phyloP scores from a whole-genome alignment of 208 protist genomes.

The Leishmania guyanensis region DNA sequence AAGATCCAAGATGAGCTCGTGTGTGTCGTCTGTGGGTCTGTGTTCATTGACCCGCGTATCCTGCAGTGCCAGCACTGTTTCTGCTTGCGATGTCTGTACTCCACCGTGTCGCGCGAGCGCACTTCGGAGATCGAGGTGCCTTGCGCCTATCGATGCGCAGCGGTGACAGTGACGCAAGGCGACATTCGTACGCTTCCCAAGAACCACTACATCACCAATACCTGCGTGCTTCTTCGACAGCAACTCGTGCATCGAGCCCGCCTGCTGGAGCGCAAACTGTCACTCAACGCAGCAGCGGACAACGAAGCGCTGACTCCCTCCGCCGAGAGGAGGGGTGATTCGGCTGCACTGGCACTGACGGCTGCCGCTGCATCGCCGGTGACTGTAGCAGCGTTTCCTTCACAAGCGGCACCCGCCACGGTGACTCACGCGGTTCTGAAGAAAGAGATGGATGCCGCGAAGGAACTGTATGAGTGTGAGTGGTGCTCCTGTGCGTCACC shows the following conservation, averaged over 20 bases:
- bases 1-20: slow-evolving; percentile 41
- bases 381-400: background rate
- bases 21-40: slow-evolving; percentile 50
- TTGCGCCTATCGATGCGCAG: slow-evolving; percentile 52
- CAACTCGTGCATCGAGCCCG: slow-evolving; percentile 9
- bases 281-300: background rate
- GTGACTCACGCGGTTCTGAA: background rate
- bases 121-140: slow-evolving; percentile 29
- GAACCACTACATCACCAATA: slow-evolving; percentile 50
- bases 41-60: slow-evolving; percentile 64
- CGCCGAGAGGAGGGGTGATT: background rate
- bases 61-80: slow-evolving; percentile 77
- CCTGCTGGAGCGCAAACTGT: slow-evolving; percentile 18
- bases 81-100: slow-evolving; percentile 70
- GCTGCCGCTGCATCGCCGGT: background rate
- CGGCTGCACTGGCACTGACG: background rate
- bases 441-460: slow-evolving; percentile 17
- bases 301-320: background rate
- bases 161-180: slow-evolving; percentile 35
- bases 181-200: slow-evolving; percentile 51
- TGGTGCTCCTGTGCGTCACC: slow-evolving; percentile 41
- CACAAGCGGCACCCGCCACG: background rate
- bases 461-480: slow-evolving; percentile 42
- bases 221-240: slow-evolving; percentile 25
- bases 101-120: slow-evolving; percentile 36